A percentile compares a stretch with the other conserved stretches of the same genome.
Conservation (phyloP, 805 yeast species). For the Cyberlindnera lachancei region DNA sequence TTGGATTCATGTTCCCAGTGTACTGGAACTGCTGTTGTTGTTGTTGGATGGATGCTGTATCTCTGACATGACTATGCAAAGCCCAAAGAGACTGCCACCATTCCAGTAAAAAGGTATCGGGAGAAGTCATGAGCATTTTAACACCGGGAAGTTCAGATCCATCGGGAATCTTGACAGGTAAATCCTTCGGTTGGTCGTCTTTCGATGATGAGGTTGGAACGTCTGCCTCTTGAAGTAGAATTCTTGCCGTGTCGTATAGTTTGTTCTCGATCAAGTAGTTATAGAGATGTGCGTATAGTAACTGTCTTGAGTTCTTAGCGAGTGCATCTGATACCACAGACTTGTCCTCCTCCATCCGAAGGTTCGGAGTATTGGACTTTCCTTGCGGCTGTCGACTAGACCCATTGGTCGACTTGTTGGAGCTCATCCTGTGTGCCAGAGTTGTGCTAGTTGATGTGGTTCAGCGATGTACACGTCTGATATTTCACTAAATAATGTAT, state of each 20-base stretch:
- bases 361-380: too few relatives aligned
- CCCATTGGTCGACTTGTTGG: too few relatives aligned
- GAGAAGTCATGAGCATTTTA: constrained; percentile 34
- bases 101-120: constrained; percentile 42
- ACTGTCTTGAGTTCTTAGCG: constrained; percentile 41
- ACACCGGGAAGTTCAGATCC: constrained; percentile 24
- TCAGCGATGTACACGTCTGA: too few relatives aligned
- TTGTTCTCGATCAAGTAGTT: constrained; percentile 41
- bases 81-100: constrained; percentile 53
- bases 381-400: too few relatives aligned
- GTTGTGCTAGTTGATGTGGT: too few relatives aligned
- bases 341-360: neutral
- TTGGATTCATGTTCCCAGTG: neutral
- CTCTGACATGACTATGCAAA: constrained; percentile 37
- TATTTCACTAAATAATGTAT: too few relatives aligned
- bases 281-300: constrained; percentile 45
- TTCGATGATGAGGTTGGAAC: constrained; percentile 28
- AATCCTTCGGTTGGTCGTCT: neutral
- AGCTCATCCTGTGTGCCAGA: too few relatives aligned
- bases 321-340: constrained; percentile 34
- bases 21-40: constrained; percentile 1
- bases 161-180: neutral
- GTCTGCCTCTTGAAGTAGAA: constrained; percentile 38
- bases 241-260: constrained; percentile 41
- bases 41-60: constrained; percentile 18